These are phyloP conservation scores for Termitomyces heimii DNA, from an alignment of 768 basidiomycete species.

Conservation along the genomic window DNA sequence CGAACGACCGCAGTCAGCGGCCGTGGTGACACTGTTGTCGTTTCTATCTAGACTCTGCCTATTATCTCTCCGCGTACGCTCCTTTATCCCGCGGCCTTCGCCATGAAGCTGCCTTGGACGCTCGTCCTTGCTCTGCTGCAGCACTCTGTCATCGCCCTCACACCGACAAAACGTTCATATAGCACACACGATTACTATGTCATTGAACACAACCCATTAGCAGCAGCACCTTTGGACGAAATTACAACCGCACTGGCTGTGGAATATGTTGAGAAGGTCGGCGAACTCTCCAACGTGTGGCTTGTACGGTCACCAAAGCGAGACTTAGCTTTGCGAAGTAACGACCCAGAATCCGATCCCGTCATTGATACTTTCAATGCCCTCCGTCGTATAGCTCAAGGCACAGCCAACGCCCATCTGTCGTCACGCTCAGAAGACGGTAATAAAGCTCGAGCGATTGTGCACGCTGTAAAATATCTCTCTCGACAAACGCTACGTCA, in stretches of 20 bases:
- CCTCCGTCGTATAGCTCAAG: conserved; percentile 31
- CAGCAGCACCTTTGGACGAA: conserved; percentile 45
- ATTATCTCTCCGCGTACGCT: conserved; percentile 7
- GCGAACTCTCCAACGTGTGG: conserved; percentile 80
- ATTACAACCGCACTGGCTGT: conserved; percentile 68
- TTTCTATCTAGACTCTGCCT: background rate
- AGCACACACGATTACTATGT: conserved; percentile 78
- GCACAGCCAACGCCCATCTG: conserved; percentile 9
- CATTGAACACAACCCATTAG: conserved; percentile 48
- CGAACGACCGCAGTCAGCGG: background rate
- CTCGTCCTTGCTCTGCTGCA: conserved; percentile 26
- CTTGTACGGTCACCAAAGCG: conserved; percentile 59
- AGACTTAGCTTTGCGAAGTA: conserved; percentile 24
- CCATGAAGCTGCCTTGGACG: conserved; percentile 24
- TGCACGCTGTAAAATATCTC: conserved; percentile 54
- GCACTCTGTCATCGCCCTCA: conserved; percentile 22
- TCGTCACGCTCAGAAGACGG: conserved; percentile 33
- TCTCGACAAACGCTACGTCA: conserved; percentile 59
- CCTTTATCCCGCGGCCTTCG: conserved; percentile 7
- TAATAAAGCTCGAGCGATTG: conserved; percentile 35
- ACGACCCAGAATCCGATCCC: conserved; percentile 28
- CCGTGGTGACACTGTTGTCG: background rate
- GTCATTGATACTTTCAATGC: conserved; percentile 44
- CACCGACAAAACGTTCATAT: conserved; percentile 48
- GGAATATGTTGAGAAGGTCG: conserved; percentile 84